Conservation (phyloP, 768 basidiomycete species). For the Mycena floridula region DNA sequence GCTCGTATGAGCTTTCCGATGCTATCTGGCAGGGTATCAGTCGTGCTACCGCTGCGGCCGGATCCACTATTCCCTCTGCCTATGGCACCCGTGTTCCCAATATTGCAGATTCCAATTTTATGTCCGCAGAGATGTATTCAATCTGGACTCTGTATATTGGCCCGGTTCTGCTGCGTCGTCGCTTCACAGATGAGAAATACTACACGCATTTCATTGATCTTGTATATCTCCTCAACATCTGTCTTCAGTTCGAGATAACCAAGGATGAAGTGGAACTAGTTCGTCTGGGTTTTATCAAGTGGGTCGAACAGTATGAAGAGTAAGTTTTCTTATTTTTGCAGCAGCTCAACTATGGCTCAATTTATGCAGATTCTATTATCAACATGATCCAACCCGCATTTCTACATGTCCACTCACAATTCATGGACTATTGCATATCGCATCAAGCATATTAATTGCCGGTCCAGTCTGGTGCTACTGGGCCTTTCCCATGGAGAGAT, state of each 20-base stretch:
- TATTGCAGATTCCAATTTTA: constrained; percentile 16
- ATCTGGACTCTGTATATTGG: constrained; percentile 22
- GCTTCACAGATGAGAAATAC: constrained; percentile 17
- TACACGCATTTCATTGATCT: constrained; percentile 25
- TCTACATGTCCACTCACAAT: no score
- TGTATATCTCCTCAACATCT: constrained; percentile 16
- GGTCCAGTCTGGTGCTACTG: no score
- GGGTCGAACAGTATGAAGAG: no score
- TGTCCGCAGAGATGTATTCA: constrained; percentile 15
- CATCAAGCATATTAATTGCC: no score
- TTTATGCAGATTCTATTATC: no score
- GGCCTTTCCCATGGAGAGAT: no score
- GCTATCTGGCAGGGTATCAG: constrained; percentile 25
- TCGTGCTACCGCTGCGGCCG: constrained; percentile 12
- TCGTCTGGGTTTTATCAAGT: no score
- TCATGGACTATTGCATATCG: background rate
- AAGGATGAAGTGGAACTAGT: no score
- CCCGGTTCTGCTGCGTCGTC: constrained; percentile 16
- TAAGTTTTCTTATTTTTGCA: no score
- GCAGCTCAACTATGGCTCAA: no score
- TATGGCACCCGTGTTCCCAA: constrained; percentile 19
- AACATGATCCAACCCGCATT: no score
- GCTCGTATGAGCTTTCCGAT: constrained; percentile 13
- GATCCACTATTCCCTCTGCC: constrained; percentile 15
- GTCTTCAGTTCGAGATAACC: no score